Percentiles rank a stretch among this genome's conserved stretches.
Evolutionary conservation across 2,329 filamentous ascomycete species (phyloP).

Genomic region (Westerdykella ornata): DNA sequence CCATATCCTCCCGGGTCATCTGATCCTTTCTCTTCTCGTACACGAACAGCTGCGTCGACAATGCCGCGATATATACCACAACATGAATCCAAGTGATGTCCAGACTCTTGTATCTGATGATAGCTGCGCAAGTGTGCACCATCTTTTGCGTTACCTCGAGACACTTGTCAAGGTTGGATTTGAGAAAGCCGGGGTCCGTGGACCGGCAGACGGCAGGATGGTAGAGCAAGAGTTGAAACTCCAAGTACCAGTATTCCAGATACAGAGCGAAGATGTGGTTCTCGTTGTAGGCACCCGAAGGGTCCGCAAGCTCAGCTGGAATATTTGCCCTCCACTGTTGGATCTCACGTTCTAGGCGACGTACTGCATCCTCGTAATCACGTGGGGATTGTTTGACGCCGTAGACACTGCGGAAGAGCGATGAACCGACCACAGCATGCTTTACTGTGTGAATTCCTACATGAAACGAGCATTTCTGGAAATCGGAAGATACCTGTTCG

Average conservation of each 20-base stretch:
- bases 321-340: slow-evolving; percentile 57
- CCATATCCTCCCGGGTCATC: slow-evolving; percentile 53
- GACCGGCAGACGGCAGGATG: slow-evolving; percentile 49
- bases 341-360: slow-evolving; percentile 59
- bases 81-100: slow-evolving; percentile 75
- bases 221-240: slow-evolving; percentile 47
- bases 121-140: slow-evolving; percentile 52
- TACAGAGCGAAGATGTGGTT: slow-evolving; percentile 46
- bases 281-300: slow-evolving; percentile 40
- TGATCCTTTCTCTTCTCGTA: slow-evolving; percentile 60
- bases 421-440: slow-evolving; percentile 59
- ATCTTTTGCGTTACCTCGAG: slow-evolving; percentile 60
- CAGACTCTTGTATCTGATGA: slow-evolving; percentile 59
- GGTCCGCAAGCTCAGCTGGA: slow-evolving; percentile 54
- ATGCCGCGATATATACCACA: slow-evolving; percentile 64
- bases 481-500: slow-evolving; percentile 43
- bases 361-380: slow-evolving; percentile 59
- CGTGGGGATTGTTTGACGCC: slow-evolving; percentile 56
- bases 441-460: slow-evolving; percentile 61
- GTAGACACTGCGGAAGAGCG: slow-evolving; percentile 73
- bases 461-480: slow-evolving; percentile 58
- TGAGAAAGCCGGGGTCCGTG: slow-evolving; percentile 54
- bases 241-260: slow-evolving; percentile 44
- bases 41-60: slow-evolving; percentile 65
- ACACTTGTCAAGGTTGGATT: slow-evolving; percentile 51